Evolutionary conservation across 345 rosid species (phyloP).

Genomic region (Punica granatum): DNA sequence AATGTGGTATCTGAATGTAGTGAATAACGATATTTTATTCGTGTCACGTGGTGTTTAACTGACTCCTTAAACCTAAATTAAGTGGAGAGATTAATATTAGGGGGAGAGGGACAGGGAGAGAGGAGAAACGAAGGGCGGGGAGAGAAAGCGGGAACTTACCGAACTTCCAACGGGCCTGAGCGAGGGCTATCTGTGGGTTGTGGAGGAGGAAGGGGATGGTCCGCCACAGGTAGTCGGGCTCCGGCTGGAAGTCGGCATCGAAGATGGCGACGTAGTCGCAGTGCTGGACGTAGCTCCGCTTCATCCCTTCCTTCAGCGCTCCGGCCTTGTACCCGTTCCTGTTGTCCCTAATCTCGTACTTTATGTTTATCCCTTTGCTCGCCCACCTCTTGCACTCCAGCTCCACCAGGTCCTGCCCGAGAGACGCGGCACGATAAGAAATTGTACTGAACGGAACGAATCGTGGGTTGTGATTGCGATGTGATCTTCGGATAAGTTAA

Average conservation of each 20-base stretch:
- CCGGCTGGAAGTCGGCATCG: slow-evolving; percentile 98
- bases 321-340: slow-evolving; percentile 93
- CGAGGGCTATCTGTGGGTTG: slow-evolving; percentile 72
- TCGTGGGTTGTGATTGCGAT: too few relatives aligned
- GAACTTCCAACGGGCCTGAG: slow-evolving; percentile 97
- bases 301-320: slow-evolving; percentile 94
- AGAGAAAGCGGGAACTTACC: slow-evolving; percentile 31
- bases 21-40: too few relatives aligned
- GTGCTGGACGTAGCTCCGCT: slow-evolving; percentile 61
- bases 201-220: slow-evolving; percentile 73
- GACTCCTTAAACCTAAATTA: background rate
- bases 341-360: slow-evolving; percentile 76
- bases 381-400: slow-evolving; percentile 91
- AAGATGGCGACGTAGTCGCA: slow-evolving; percentile 89
- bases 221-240: slow-evolving; percentile 81
- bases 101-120: background rate
- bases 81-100: background rate
- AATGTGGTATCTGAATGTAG: background rate
- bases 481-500: too few relatives aligned
- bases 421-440: background rate
- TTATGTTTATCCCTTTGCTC: slow-evolving; percentile 88
- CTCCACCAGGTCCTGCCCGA: slow-evolving; percentile 83
- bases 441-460: too few relatives aligned
- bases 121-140: background rate
- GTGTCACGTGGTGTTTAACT: too few relatives aligned